A percentile compares a stretch with the other conserved stretches of the same genome.
Evolutionary conservation across 192 early-diverging fungal genomes (phyloP).

Genomic region (Physocladia obscura): DNA sequence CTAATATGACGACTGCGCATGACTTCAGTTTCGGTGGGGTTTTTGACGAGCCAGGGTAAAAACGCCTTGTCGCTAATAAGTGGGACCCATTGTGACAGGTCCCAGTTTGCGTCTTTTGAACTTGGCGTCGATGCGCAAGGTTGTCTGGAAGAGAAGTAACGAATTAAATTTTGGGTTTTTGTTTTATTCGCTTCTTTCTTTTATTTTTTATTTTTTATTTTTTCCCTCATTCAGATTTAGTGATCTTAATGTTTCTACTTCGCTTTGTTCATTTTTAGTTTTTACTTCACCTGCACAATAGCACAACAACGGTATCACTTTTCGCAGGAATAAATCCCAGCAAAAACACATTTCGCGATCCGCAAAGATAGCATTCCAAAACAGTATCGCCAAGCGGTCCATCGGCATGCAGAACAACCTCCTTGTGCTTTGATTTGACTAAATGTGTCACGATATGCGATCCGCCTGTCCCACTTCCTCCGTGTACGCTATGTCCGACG

Average conservation of each 20-base stretch:
- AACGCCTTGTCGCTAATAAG: constrained; percentile 94
- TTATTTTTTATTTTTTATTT: neutral
- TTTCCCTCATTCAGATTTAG: neutral
- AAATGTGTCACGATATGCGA: constrained; percentile 96
- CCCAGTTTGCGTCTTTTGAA: constrained; percentile 92
- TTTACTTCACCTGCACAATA: constrained; percentile 79
- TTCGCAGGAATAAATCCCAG: constrained; percentile 99
- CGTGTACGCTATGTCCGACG: constrained; percentile 50
- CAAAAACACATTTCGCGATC: constrained; percentile 89
- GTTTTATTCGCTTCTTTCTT: neutral
- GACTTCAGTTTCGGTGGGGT: constrained; percentile 82
- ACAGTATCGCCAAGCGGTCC: constrained; percentile 90
- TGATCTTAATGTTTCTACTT: neutral
- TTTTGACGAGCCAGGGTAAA: constrained; percentile 90
- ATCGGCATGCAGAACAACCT: constrained; percentile 90
- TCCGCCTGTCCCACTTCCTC: constrained; percentile 61
- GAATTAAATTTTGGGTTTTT: neutral
- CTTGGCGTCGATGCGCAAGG: constrained; percentile 88
- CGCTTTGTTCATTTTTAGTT: neutral
- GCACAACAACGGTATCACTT: constrained; percentile 93
- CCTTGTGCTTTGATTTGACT: constrained; percentile 89
- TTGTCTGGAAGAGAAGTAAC: constrained; percentile 55
- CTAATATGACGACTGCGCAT: constrained; percentile 80
- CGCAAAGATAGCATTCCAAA: constrained; percentile 98
- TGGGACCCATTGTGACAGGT: constrained; percentile 93